Base-by-base conservation (phyloP, 2,329 filamentous ascomycete species). In the Aschersonia sp. region DNA sequence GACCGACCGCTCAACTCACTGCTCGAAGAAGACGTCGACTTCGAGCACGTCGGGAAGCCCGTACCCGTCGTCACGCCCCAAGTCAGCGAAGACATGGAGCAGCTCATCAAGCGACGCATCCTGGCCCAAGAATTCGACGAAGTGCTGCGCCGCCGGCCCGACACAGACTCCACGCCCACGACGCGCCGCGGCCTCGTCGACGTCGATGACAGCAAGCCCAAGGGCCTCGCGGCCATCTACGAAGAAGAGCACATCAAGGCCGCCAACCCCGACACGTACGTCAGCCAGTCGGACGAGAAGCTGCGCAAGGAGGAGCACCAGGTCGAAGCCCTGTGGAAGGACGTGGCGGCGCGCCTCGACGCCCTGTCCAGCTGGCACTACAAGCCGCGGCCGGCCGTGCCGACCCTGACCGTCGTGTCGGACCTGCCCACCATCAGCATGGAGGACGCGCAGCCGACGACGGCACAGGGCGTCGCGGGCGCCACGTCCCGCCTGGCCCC, bases 311-410 rank as follows among this genome's bases (percentile, higher is more conserved):
- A 94, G 58, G 88, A 96, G 65, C 75, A 78, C 50, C 89, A 95
- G 61, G 84, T 97, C 47, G 80, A 84, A 57, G 73, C 72, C 31
- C 70, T 96, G 58, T 98, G 92, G 89, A 84, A 80, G 55, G 83
- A 85, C 38, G 74, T 96, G 47, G 82, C 77, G 58, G 77, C 77
- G 44, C 85, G 87, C 52, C 80, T 98, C 48, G 92, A 98, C 65
- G 80, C 86, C 30, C 79, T 98, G 53, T 89, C 82, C 65, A 94
- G 85, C 62, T 94, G 88, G 82, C 85, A 96, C 68, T 96, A 95
- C 76, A 89, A 87, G 65, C 92, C 92, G 47, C 94, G 89, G 69
- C 82, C 86, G 9, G 76, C 83, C 2, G 84, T 84, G 46, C 80
- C 87, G n/a, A 78, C 79, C 44, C 78, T 98, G 52, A 89, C 86